These are phyloP conservation scores for Agapanthus africanus DNA, from an alignment of 106 monocot species.

Conservation along the genomic window DNA sequence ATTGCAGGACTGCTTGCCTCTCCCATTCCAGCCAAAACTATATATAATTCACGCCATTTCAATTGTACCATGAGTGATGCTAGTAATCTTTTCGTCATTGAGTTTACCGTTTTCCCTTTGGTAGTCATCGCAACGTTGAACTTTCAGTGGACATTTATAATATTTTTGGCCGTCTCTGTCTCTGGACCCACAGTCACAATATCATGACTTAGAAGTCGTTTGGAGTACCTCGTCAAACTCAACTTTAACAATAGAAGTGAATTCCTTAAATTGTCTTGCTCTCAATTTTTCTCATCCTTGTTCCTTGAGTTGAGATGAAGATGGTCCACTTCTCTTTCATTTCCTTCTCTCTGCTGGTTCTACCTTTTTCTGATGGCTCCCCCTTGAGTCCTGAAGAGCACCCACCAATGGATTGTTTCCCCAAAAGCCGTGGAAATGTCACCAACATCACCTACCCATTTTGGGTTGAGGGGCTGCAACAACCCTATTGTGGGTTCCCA, in stretches of 20 bases:
- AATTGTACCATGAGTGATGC: too few species aligned
- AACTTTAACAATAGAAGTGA: not conserved
- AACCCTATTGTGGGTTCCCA: constrained; percentile 25
- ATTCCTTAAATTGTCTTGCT: not conserved
- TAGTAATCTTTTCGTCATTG: too few species aligned
- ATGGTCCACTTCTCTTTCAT: not conserved
- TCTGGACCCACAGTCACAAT: not conserved
- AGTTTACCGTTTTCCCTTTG: too few species aligned
- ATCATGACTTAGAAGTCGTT: not conserved
- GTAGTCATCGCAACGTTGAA: too few species aligned
- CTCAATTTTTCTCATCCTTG: not conserved
- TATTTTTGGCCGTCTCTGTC: not conserved
- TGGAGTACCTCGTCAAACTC: not conserved
- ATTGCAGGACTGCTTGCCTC: too few species aligned
- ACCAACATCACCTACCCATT: constrained; percentile 30
- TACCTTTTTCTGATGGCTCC: not conserved
- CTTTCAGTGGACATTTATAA: too few species aligned
- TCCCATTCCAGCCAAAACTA: too few species aligned
- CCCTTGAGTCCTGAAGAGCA: not conserved
- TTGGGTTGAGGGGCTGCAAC: constrained; percentile 20
- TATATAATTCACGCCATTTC: too few species aligned
- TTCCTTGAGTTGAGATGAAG: not conserved
- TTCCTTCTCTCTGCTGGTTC: not conserved
- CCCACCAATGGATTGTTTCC: constrained; percentile 9
- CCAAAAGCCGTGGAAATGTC: constrained; percentile 15